These are phyloP conservation scores for Botrytis byssoidea DNA, from an alignment of 2,329 filamentous ascomycete genomes.

Conservation along the genomic window DNA sequence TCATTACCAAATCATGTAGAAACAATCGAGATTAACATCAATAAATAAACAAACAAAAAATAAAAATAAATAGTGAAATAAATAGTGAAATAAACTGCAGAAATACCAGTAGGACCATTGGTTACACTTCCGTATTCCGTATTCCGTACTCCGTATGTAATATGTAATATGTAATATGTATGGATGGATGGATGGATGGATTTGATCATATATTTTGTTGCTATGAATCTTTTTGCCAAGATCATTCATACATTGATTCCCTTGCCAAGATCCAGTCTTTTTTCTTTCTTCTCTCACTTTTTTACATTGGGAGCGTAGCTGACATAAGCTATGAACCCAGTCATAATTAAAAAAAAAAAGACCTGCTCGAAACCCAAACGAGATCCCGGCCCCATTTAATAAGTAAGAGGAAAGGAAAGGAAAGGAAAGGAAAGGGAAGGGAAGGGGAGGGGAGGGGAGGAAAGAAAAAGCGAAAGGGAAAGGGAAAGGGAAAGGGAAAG, in stretches of 20 bases:
- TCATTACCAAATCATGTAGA: background rate
- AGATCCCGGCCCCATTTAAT: background rate
- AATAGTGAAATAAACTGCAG: too few relatives aligned
- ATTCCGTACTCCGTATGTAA: too few relatives aligned
- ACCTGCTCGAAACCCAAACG: background rate
- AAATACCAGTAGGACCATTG: background rate
- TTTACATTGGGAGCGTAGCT: background rate
- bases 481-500: too few relatives aligned
- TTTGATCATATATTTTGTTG: background rate
- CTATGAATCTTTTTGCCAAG: background rate
- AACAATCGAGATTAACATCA: background rate
- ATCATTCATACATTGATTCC: background rate
- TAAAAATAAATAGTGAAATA: background rate
- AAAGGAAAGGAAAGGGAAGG: too few relatives aligned
- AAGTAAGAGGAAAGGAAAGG: too few relatives aligned
- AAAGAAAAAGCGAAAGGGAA: accelerated
- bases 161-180: too few relatives aligned
- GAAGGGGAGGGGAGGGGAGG: background rate
- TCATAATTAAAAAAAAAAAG: background rate
- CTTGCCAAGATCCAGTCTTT: conserved; percentile 8
- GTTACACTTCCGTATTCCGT: too few relatives aligned
- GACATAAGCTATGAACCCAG: background rate
- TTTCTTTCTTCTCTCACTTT: background rate
- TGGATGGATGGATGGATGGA: too few relatives aligned
- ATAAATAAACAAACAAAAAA: background rate